Evolutionary conservation across 306 rosid species (phyloP).

Genomic region (Cicer cuneatum): DNA sequence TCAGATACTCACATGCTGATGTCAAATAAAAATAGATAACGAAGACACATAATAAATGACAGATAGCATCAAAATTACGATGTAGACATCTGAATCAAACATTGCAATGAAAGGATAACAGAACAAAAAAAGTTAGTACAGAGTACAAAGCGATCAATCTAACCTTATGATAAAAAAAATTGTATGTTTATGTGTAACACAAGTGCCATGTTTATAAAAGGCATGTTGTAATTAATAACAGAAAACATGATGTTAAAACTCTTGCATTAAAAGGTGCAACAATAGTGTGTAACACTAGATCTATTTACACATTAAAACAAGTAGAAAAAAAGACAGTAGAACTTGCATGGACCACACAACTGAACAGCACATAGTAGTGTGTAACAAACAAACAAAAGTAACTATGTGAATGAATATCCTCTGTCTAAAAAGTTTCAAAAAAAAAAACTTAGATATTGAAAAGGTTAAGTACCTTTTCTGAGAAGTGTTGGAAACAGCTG

Average conservation of each 20-base stretch:
- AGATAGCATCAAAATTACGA: constrained; percentile 42
- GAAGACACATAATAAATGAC: constrained; percentile 46
- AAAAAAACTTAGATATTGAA: constrained; percentile 21
- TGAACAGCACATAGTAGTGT: not conserved
- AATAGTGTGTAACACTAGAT: constrained; percentile 42
- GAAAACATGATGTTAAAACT: constrained; percentile 1
- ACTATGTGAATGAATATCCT: constrained; percentile 67
- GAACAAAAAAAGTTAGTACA: constrained; percentile 44
- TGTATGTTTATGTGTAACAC: not conserved
- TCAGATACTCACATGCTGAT: constrained; percentile 50
- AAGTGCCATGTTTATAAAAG: not conserved
- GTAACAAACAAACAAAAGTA: constrained; percentile 41
- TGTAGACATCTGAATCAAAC: constrained; percentile 47
- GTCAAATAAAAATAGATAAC: constrained; percentile 40
- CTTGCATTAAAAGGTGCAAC: constrained; percentile 43
- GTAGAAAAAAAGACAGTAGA: constrained; percentile 36
- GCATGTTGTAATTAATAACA: constrained; percentile 24
- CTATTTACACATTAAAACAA: constrained; percentile 33
- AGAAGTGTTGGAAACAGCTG: constrained; percentile 86
- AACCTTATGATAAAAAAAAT: not conserved
- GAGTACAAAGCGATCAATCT: constrained; percentile 24
- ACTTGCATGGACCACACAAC: constrained; percentile 64
- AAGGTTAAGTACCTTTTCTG: constrained; percentile 81
- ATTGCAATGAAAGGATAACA: constrained; percentile 40
- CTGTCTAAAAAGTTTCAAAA: constrained; percentile 52